Conservation (phyloP, 768 basidiomycete genomes). For the Auricularia cornea region DNA sequence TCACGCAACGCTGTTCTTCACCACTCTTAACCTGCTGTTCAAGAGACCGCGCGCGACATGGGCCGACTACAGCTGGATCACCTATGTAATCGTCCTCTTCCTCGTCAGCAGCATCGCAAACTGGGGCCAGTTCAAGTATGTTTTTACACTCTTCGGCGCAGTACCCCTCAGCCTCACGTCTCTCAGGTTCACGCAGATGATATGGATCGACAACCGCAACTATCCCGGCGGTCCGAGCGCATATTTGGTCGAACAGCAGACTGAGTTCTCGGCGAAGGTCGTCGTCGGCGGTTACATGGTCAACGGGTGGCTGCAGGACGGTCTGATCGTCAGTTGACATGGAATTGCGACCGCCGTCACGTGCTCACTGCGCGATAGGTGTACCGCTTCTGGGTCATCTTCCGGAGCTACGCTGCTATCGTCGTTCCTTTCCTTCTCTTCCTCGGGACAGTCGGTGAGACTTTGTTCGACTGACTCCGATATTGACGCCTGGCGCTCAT, state of each 20-base stretch:
- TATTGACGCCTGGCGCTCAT: background rate
- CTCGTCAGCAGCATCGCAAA: background rate
- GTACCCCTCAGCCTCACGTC: too few relatives aligned
- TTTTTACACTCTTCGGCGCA: too few relatives aligned
- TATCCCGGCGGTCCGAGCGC: conserved; percentile 28
- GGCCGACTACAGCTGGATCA: background rate
- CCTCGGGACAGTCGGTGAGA: conserved; percentile 16
- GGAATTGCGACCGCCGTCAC: background rate
- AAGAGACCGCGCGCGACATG: background rate
- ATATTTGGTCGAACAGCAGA: conserved; percentile 22
- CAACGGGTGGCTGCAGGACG: background rate
- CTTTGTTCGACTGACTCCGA: background rate
- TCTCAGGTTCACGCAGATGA: conserved; percentile 2
- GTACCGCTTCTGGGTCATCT: conserved; percentile 31
- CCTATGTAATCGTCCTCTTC: background rate
- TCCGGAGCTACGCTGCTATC: conserved; percentile 14
- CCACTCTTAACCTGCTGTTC: background rate
- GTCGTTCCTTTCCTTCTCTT: conserved; percentile 17
- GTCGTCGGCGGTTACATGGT: conserved; percentile 34
- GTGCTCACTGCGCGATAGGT: conserved; percentile 19
- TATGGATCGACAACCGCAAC: conserved; percentile 27
- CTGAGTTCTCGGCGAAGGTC: conserved; percentile 24
- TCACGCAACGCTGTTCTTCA: background rate
- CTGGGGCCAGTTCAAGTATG: background rate
- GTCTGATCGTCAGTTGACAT: conserved; percentile 4